These are phyloP conservation scores for Cephalotrichum gorgonifer DNA, from an alignment of 2,329 filamentous ascomycete species.

Conservation along the genomic window DNA sequence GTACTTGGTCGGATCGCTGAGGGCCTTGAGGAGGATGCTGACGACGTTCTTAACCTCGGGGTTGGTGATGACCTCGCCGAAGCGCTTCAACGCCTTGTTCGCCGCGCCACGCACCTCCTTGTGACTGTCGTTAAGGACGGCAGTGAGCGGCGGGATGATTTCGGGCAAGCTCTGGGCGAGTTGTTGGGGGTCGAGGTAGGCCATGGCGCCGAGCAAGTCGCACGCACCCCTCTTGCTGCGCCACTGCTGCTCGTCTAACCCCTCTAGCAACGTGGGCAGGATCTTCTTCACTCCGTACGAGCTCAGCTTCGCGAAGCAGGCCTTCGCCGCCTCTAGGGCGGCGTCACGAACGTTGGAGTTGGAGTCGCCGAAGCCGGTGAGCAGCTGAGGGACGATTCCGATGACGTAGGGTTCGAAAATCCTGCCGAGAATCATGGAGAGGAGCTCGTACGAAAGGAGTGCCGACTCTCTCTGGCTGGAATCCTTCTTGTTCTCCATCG, in stretches of 20 bases:
- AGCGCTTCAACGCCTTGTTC: conserved; percentile 92
- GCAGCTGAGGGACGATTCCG: conserved; percentile 82
- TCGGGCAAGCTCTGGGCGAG: conserved; percentile 85
- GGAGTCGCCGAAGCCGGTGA: conserved; percentile 80
- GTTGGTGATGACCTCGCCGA: conserved; percentile 97
- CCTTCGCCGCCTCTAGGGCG: conserved; percentile 85
- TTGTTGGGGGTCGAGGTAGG: conserved; percentile 92
- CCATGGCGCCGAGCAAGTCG: conserved; percentile 94
- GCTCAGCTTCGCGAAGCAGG: conserved; percentile 85
- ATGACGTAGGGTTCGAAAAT: conserved; percentile 96
- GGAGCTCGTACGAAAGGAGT: conserved; percentile 79
- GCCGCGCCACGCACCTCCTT: conserved; percentile 90
- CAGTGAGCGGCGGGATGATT: conserved; percentile 91
- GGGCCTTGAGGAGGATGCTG: conserved; percentile 82
- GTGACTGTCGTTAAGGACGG: conserved; percentile 92
- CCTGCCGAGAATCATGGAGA: conserved; percentile 76
- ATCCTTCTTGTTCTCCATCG: conserved; percentile 93
- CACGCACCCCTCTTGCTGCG: conserved; percentile 97
- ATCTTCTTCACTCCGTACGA: conserved; percentile 95
- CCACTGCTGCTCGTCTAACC: conserved; percentile 93
- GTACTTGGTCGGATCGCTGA: conserved; percentile 95
- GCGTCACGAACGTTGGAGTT: conserved; percentile 86
- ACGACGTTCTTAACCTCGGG: conserved; percentile 93
- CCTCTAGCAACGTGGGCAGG: conserved; percentile 79
- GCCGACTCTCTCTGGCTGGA: conserved; percentile 79